Evolutionary conservation across 371 early-diverging fungal genomes (phyloP).

Genomic region (Parasitella parasitica): DNA sequence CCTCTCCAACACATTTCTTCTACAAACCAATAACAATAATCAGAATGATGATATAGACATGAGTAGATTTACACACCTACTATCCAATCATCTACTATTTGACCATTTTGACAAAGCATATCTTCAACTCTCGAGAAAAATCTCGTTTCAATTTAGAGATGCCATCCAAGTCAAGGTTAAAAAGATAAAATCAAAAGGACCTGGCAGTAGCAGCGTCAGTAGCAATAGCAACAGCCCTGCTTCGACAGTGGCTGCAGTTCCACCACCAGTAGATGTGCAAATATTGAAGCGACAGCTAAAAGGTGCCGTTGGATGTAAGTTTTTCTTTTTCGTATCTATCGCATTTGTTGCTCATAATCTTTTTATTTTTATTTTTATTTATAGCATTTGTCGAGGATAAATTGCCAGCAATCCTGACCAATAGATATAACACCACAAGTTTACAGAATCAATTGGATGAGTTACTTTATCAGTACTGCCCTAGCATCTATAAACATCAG

Average conservation of each 20-base stretch:
- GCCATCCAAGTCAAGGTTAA: constrained; percentile 19
- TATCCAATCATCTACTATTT: constrained; percentile 23
- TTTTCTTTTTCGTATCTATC: neutral
- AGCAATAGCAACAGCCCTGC: neutral
- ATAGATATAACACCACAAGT: constrained; percentile 12
- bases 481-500: neutral
- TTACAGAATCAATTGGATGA: constrained; percentile 19
- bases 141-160: constrained; percentile 26
- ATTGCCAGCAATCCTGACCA: constrained; percentile 14
- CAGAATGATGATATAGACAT: constrained; percentile 6
- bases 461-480: constrained; percentile 14
- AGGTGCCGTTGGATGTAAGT: constrained; percentile 30
- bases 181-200: constrained; percentile 4
- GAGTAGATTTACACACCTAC: constrained; percentile 17
- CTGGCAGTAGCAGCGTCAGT: neutral
- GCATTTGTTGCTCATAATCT: neutral
- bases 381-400: constrained; percentile 31
- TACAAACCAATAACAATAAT: neutral
- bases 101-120: constrained; percentile 31
- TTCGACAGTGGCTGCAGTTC: neutral
- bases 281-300: constrained; percentile 22
- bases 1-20: neutral
- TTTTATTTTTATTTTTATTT: neutral
- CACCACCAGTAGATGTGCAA: constrained; percentile 22
- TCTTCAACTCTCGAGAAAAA: constrained; percentile 15